Conservation (phyloP, 768 basidiomycete species). For the Kwoniella botswanensis region DNA sequence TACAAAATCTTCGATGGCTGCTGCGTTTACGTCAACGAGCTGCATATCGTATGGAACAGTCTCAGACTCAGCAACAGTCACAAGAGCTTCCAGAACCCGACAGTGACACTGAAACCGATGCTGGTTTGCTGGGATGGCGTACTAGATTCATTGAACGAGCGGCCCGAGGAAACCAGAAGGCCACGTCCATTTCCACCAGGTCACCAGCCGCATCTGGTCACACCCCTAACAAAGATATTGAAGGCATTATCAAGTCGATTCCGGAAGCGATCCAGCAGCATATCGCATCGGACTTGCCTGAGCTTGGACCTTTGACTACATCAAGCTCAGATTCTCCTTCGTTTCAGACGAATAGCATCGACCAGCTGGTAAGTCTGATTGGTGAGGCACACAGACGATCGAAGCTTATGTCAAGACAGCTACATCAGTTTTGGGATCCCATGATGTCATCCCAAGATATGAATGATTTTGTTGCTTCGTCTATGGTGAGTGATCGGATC, state of each 20-base stretch:
- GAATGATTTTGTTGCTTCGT: conserved; percentile 2
- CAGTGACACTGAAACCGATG: conserved; percentile 23
- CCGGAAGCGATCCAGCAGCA: conserved; percentile 19
- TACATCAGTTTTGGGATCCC: conserved; percentile 33
- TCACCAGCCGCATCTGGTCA: conserved; percentile 6
- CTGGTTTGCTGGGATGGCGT: conserved; percentile 33
- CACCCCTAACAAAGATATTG: conserved; percentile 4
- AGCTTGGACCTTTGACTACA: background rate
- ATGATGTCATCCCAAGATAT: conserved; percentile 17
- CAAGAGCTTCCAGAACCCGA: conserved; percentile 6
- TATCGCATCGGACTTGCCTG: conserved; percentile 9
- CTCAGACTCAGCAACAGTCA: background rate
- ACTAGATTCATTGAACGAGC: conserved; percentile 36
- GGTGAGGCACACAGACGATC: no score
- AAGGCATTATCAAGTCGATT: conserved; percentile 12
- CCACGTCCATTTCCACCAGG: conserved; percentile 9
- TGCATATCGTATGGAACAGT: conserved; percentile 6
- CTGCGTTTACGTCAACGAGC: conserved; percentile 31
- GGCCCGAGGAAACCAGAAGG: conserved; percentile 14
- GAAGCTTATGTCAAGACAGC: background rate
- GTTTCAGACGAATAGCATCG: conserved; percentile 14
- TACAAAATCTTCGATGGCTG: conserved; percentile 37
- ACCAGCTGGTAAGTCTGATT: conserved; percentile 20
- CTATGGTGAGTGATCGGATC: background rate
- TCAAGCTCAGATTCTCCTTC: conserved; percentile 12